Evolutionary conservation across 805 yeast genomes (phyloP), one percentile per base, ranked within the genome.

Genomic region (Lipomyces chichibuensis): DNA sequence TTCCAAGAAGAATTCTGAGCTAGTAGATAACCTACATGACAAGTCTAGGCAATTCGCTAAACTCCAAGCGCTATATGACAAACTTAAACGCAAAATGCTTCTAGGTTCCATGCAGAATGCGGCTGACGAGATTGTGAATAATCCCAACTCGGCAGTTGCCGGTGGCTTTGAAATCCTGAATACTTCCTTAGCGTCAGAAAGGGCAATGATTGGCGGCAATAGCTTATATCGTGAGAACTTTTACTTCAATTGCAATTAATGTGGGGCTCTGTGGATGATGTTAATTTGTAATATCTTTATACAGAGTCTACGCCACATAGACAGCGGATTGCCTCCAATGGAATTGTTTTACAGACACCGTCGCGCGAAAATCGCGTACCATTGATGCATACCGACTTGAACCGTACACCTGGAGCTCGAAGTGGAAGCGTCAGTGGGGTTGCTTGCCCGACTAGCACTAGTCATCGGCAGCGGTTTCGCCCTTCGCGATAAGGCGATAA

Each of bases 31-130:
- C 11, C 14, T 62, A 37, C 63, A 62, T 3, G 65, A 62, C 53
- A 62, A 59, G 13, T 35, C 59, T 11, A 33, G 65, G 33, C 65
- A 65, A 25, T 65, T 55, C 35, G 32, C 61, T 27, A 65, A 65
- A 57, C 63, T 65, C 2, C 69, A 65, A 37, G 57, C 43, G 7
- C 60, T 61, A n/a, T 65, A 65, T 27, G 69, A 65, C 32, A 57
- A 59, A 29, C 60, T 65, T 33, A 62, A 62, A 37, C 63, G 65
- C 53, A 62, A 62, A 23, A n/a, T 60, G 32, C 43, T 62, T 51
- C 46, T 62, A 7, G 56, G 51, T 29, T 25, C 62, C n/a, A 52
- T 52, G 33, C 55, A 52, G 55, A 25, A 25, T 13, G 55, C 55
- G 55, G 55, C 55, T n/a, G 49, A 43, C 49, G 49, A 43, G 23